Evolutionary conservation across 495 filamentous ascomycete species (phyloP).

Genomic region (Penicillium paxilli): DNA sequence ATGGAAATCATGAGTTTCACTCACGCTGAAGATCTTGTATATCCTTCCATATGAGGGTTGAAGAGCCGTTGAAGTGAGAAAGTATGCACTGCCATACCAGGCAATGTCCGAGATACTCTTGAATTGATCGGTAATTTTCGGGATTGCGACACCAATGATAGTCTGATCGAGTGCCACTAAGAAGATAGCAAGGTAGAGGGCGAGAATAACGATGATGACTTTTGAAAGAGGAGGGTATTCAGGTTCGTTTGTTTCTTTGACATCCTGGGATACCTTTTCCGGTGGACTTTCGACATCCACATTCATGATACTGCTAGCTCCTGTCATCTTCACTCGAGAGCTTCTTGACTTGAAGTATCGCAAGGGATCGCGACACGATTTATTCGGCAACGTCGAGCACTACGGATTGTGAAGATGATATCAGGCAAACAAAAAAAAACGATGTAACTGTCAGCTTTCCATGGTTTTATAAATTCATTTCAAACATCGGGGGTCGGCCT

Average conservation of each 20-base stretch:
- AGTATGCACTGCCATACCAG: constrained; percentile 47
- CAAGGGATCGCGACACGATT: too few relatives aligned
- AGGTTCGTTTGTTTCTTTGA: constrained; percentile 1
- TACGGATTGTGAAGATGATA: too few relatives aligned
- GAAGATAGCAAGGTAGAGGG: constrained; percentile 50
- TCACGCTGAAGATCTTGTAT: constrained; percentile 32
- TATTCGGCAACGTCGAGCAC: too few relatives aligned
- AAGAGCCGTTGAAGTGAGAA: constrained; percentile 31
- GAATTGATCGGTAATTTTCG: constrained; percentile 46
- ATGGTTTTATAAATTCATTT: background rate
- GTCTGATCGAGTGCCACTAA: constrained; percentile 53
- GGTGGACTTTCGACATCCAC: constrained; percentile 2
- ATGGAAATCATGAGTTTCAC: constrained; percentile 24
- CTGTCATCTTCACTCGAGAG: constrained; percentile 3
- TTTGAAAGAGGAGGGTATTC: constrained; percentile 20
- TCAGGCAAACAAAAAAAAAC: background rate
- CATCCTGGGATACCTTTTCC: constrained; percentile 4
- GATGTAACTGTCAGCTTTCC: background rate
- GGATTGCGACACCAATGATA: constrained; percentile 45
- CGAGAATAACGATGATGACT: constrained; percentile 15
- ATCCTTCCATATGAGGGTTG: constrained; percentile 33
- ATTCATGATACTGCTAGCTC: constrained; percentile 6
- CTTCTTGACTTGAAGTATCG: too few relatives aligned
- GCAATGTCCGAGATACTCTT: constrained; percentile 42
- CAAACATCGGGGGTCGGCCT: background rate